These are phyloP conservation scores for Lentinula raphanica DNA, from an alignment of 768 basidiomycete species.

Conservation along the genomic window DNA sequence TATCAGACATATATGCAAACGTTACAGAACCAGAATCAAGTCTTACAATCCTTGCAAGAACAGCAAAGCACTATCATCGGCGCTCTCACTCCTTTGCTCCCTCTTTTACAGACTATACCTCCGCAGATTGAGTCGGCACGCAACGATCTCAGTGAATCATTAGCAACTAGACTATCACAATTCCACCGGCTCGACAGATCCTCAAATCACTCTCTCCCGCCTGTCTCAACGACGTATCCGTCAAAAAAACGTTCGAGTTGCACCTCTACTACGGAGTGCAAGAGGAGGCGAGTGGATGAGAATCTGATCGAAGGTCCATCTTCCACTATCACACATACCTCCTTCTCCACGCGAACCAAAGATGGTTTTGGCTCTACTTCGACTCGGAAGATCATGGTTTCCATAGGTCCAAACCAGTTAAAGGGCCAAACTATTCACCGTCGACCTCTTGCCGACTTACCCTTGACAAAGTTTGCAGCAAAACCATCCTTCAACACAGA, in stretches of 20 bases:
- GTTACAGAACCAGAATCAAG: slow-evolving; percentile 50
- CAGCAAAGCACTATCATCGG: slow-evolving; percentile 55
- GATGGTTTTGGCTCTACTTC: background rate
- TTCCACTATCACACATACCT: background rate
- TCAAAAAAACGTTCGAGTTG: background rate
- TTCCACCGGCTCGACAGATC: background rate
- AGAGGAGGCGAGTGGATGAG: background rate
- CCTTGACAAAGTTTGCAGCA: background rate
- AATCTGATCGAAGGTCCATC: background rate
- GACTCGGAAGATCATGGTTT: background rate
- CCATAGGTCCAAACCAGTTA: background rate
- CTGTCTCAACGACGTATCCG: background rate
- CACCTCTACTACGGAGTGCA: background rate
- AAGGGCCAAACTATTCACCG: background rate
- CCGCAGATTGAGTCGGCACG: slow-evolving; percentile 47
- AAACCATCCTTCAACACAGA: background rate
- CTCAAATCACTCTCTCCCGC: background rate
- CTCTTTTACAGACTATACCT: slow-evolving; percentile 55
- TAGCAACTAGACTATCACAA: slow-evolving; percentile 10
- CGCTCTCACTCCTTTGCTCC: slow-evolving; percentile 53
- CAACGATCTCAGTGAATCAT: slow-evolving; percentile 26
- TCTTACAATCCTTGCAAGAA: slow-evolving; percentile 55
- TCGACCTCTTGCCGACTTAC: slow-evolving; percentile 1
- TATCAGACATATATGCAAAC: slow-evolving; percentile 24
- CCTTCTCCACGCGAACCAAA: background rate